Evolutionary conservation across 225 moss, liverwort and hornwort genomes (phyloP), one percentile per base, ranked within the genome.

Genomic region (Ulota crispa): DNA sequence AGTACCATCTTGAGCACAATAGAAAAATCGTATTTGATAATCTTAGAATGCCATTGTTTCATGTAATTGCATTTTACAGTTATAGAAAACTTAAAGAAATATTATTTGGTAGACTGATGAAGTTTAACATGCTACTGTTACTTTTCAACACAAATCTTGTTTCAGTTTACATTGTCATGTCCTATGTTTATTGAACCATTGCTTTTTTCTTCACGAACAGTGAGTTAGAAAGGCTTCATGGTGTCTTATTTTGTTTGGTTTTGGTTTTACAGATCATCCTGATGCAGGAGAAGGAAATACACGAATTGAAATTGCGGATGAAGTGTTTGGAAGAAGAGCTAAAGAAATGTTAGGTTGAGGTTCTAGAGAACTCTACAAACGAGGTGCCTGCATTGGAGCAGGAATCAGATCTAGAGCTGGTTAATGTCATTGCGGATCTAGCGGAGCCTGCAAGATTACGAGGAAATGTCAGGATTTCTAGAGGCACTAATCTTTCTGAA

Each of bases 201-300:
- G 11, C 43, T 34, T 61, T 72, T 52, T 1, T 63, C 16, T 52
- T 39, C 27, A 26, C 6, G 20, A 71, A 20, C 5, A 70, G 69
- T 62, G 45, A 56, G 52, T 56, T 75, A 45, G 14, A 79, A 11
- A 55, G 12, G 42, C 61, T n/a, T 7, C 16, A 34, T 75, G 73
- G 36, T 73, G 45, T 78, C 78, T 83, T 23, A 60, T 80, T 24
- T 45, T 76, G 52, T 67, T 50, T 16, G 50, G 41, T 72, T 65
- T 50, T 61, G 73, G 70, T 31, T 45, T 66, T 66, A 77, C 82
- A 90, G 88, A 86, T 90, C 70, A 73, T 80, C 54, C 12, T 90
- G 43, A 88, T 90, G 15, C 90, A 90, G 66, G 88, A 90, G 86
- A 86, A 88, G 74, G 90, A 90, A 73, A 90, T 90, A 69, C 60